phyloP scores from a whole-genome alignment of 306 rosid genomes.

The Malus sylvestris region DNA sequence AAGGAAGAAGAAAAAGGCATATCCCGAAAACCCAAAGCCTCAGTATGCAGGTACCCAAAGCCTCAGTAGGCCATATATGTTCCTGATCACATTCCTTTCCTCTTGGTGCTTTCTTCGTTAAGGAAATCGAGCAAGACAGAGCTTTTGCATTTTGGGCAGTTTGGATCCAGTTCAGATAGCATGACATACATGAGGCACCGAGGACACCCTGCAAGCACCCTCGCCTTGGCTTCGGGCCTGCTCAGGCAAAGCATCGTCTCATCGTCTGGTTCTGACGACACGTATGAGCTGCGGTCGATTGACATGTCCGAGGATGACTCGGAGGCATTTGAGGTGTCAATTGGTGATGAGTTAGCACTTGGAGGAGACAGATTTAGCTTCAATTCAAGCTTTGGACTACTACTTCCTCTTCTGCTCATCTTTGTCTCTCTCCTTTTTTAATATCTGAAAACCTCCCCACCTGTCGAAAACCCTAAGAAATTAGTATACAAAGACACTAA shows the following conservation, averaged over 20 bases:
- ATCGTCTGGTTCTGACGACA: neutral
- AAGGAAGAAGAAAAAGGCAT: neutral
- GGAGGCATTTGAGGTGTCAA: neutral
- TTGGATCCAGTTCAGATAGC: slow-evolving; percentile 70
- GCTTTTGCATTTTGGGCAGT: slow-evolving; percentile 93
- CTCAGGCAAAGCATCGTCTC: neutral
- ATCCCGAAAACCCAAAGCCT: neutral
- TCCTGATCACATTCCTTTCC: neutral
- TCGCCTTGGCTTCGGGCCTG: slow-evolving; percentile 65
- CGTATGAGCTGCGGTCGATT: neutral
- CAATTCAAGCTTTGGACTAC: neutral
- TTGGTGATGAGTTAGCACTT: neutral
- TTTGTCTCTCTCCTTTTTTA: neutral
- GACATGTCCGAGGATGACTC: neutral
- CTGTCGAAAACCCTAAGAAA: neutral
- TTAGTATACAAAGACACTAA: neutral
- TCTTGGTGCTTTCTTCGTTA: neutral
- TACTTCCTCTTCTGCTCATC: neutral
- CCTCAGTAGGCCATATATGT: no score
- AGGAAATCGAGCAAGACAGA: slow-evolving; percentile 76
- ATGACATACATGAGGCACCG: slow-evolving; percentile 88
- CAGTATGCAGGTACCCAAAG: neutral
- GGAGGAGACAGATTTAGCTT: neutral
- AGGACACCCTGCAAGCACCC: slow-evolving; percentile 80
- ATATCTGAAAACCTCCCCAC: neutral